A percentile compares a stretch with the other conserved stretches of the same genome.
phyloP scores from a whole-genome alignment of 768 basidiomycete genomes.

The Vararia minispora region DNA sequence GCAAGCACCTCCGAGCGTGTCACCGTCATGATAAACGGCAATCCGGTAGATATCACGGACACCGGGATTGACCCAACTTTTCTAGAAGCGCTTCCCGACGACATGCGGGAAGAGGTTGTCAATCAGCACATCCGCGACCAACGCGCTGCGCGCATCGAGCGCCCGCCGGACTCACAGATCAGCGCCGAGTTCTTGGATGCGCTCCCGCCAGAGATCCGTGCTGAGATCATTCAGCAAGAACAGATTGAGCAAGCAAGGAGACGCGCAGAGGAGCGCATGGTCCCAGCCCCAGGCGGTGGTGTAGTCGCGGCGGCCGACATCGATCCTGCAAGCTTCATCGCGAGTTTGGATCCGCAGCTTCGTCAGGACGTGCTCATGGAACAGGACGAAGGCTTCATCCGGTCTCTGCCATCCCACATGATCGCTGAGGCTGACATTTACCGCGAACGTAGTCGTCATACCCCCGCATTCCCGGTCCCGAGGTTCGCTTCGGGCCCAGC shows the following conservation, averaged over 20 bases:
- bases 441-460: conserved; percentile 41
- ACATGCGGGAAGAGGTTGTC: conserved; percentile 96
- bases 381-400: conserved; percentile 76
- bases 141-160: conserved; percentile 63
- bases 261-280: conserved; percentile 26
- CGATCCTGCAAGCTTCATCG: conserved; percentile 86
- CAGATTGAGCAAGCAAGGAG: conserved; percentile 69
- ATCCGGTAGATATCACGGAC: conserved; percentile 92
- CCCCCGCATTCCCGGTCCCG: conserved; percentile 6
- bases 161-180: conserved; percentile 77
- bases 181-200: conserved; percentile 94
- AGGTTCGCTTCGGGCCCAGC: conserved; percentile 8
- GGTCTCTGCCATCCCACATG: conserved; percentile 74
- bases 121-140: conserved; percentile 95
- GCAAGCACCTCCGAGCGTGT: conserved; percentile 47
- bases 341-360: conserved; percentile 79
- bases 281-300: conserved; percentile 20
- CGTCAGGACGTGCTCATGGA: conserved; percentile 88
- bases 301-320: conserved; percentile 53
- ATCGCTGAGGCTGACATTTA: conserved; percentile 72
- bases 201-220: conserved; percentile 89
- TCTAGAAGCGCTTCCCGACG: conserved; percentile 93
- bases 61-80: conserved; percentile 98
- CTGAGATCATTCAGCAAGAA: conserved; percentile 95
- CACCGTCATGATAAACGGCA: conserved; percentile 87